A percentile compares a stretch with the other conserved stretches of the same genome.
Conservation (phyloP, 768 basidiomycete genomes). For the Serendipita sp. region DNA sequence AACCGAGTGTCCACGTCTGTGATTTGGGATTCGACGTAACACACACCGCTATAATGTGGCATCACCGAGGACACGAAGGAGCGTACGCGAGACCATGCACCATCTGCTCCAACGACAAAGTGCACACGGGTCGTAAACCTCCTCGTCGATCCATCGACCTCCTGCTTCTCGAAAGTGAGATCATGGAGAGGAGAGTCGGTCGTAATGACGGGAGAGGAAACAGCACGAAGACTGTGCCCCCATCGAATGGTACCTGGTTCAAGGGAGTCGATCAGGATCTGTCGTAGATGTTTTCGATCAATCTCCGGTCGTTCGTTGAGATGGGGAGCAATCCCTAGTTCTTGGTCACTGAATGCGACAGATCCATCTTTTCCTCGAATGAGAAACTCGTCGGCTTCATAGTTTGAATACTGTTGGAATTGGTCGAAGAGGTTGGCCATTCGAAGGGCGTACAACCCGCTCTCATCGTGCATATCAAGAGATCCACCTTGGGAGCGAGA, state of each 20-base stretch:
- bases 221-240: conserved; percentile 1
- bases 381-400: conserved; percentile 15
- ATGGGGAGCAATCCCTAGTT: neutral
- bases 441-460: conserved; percentile 16
- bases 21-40: conserved; percentile 15
- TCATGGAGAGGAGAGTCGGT: too few species aligned
- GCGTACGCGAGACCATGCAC: conserved; percentile 27
- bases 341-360: neutral
- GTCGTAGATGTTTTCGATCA: conserved; percentile 3
- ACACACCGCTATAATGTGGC: conserved; percentile 23
- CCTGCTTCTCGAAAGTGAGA: neutral
- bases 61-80: conserved; percentile 19
- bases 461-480: conserved; percentile 19
- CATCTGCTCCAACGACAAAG: conserved; percentile 26
- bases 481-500: conserved; percentile 16
- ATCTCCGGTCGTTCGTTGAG: neutral
- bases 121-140: neutral
- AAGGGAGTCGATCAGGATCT: conserved; percentile 13
- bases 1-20: conserved; percentile 11
- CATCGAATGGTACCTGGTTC: conserved; percentile 10
- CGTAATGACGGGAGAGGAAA: neutral
- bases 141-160: neutral
- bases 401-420: conserved; percentile 14
- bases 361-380: conserved; percentile 8
- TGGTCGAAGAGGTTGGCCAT: conserved; percentile 15